Evolutionary conservation across 148 eudicot genomes (phyloP).

Genomic region (Amaranthus palmeri): DNA sequence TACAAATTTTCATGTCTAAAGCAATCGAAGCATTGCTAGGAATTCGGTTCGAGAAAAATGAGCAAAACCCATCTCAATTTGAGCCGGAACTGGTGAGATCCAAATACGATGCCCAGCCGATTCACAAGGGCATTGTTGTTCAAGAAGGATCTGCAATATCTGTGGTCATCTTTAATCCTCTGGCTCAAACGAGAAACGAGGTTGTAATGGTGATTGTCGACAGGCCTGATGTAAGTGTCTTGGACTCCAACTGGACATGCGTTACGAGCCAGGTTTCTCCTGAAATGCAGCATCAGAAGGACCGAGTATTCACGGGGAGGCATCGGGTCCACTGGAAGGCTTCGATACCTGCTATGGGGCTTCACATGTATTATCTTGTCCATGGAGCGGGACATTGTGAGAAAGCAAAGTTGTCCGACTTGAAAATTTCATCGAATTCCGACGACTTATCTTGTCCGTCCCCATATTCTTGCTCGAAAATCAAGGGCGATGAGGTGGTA

Average conservation of each 20-base stretch:
- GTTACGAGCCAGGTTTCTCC: conserved; percentile 93
- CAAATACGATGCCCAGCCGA: conserved; percentile 72
- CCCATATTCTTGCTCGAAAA: conserved; percentile 65
- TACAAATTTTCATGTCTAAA: conserved; percentile 94
- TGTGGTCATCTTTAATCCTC: conserved; percentile 79
- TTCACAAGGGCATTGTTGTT: conserved; percentile 50
- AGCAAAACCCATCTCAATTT: conserved; percentile 69
- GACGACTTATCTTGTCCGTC: conserved; percentile 51
- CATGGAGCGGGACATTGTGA: conserved; percentile 62
- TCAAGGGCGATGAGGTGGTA: conserved; percentile 47
- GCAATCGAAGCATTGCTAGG: conserved; percentile 83
- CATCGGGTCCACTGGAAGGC: conserved; percentile 93
- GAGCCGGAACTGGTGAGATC: conserved; percentile 80
- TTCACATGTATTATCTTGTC: conserved; percentile 81
- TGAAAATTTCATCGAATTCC: conserved; percentile 43
- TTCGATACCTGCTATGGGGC: conserved; percentile 79
- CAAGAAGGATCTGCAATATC: conserved; percentile 60
- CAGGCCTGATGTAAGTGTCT: conserved; percentile 70
- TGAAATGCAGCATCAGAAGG: conserved; percentile 64
- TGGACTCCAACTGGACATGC: conserved; percentile 97
- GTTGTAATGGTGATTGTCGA: conserved; percentile 83
- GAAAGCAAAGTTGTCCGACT: conserved; percentile 58
- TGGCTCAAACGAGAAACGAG: conserved; percentile 83
- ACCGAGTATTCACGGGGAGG: conserved; percentile 60
- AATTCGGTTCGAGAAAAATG: conserved; percentile 72